phyloP scores from a whole-genome alignment of 2,329 filamentous ascomycete species.

The Venturia oleaginea region DNA sequence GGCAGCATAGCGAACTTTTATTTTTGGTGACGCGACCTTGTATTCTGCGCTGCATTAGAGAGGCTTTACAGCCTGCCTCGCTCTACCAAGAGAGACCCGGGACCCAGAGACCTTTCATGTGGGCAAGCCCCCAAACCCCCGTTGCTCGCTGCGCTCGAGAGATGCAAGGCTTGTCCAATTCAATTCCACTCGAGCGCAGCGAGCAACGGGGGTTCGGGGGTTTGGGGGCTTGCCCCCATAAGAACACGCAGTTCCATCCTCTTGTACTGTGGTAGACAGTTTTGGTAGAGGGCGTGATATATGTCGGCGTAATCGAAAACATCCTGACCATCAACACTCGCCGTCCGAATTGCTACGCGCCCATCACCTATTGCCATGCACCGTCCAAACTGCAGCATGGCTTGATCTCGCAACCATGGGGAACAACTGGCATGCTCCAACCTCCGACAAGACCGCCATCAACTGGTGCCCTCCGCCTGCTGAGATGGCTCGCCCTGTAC shows the following conservation, averaged over 20 bases:
- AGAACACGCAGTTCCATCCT: no score
- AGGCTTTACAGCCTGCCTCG: neutral
- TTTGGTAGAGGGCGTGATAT: neutral
- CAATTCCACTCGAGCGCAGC: no score
- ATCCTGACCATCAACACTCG: neutral
- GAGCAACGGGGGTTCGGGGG: no score
- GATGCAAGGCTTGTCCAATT: no score
- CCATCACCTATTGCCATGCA: neutral
- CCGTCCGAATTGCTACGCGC: no score
- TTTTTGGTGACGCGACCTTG: neutral
- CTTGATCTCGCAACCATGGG: conserved; percentile 3
- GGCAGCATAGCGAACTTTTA: no score
- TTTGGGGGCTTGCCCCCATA: no score
- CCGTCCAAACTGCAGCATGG: neutral
- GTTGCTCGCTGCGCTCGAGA: no score
- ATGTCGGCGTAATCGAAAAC: neutral
- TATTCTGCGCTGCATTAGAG: neutral
- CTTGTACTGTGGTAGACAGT: neutral
- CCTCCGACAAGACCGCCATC: neutral
- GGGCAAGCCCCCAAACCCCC: no score
- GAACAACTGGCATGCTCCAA: conserved; percentile 6
- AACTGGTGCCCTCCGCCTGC: conserved; percentile 7
- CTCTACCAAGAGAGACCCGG: no score
- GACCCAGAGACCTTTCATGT: no score
- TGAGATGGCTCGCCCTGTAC: conserved; percentile 8